Conservation (phyloP, 441 rosid species). For the Dalechampia spathulata region DNA sequence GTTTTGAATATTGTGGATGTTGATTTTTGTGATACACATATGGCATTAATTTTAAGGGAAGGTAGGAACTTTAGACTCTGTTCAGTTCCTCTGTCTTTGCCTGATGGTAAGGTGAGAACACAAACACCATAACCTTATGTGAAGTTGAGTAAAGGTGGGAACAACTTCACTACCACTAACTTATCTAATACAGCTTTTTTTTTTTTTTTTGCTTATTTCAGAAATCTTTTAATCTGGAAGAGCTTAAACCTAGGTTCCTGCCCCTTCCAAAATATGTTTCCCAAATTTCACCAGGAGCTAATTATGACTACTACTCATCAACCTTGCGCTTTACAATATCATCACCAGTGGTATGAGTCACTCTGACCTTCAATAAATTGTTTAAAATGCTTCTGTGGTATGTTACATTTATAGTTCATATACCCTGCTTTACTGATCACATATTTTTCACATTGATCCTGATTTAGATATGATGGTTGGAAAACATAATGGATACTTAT, state of each 20-base stretch:
- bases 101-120: slow-evolving; percentile 42
- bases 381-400: slow-evolving; percentile 6
- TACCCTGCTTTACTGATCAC: too few relatives aligned
- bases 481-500: too few relatives aligned
- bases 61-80: slow-evolving; percentile 49
- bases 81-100: slow-evolving; percentile 70
- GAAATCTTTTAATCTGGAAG: slow-evolving; percentile 50
- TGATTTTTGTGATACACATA: slow-evolving; percentile 75
- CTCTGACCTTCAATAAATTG: slow-evolving; percentile 9
- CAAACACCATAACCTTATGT: neutral
- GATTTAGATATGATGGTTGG: too few relatives aligned
- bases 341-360: slow-evolving; percentile 69
- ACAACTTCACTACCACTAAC: slow-evolving; percentile 1
- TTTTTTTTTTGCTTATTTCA: slow-evolving; percentile 29
- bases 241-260: slow-evolving; percentile 61
- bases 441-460: too few relatives aligned
- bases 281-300: slow-evolving; percentile 78
- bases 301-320: slow-evolving; percentile 74
- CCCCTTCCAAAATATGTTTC: slow-evolving; percentile 75
- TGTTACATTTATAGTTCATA: neutral
- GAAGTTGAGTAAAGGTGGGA: neutral
- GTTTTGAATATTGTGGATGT: slow-evolving; percentile 61
- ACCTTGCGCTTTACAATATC: slow-evolving; percentile 82
- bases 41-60: slow-evolving; percentile 55
- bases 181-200: slow-evolving; percentile 10